Conservation (phyloP, 352 stramenopile genomes). For the Pythium dissimile region DNA sequence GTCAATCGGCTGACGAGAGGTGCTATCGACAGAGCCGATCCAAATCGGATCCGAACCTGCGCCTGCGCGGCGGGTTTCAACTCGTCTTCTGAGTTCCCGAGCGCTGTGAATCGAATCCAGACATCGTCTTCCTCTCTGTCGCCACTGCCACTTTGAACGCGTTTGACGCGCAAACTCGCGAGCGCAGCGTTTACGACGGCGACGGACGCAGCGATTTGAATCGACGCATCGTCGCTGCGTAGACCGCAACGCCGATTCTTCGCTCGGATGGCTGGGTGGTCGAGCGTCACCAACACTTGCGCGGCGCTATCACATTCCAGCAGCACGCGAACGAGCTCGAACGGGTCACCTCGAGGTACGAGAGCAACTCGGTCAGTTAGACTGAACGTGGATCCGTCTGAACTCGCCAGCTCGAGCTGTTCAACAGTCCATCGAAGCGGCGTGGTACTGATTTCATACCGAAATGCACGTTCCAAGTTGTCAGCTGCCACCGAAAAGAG, state of each 20-base stretch:
- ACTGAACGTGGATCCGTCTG: not conserved
- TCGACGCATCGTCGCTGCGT: not conserved
- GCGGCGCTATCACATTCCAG: not conserved
- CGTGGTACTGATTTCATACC: not conserved
- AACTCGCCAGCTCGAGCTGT: not conserved
- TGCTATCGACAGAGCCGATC: not conserved
- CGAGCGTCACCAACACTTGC: not conserved
- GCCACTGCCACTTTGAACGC: too few species aligned
- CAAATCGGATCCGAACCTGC: slow-evolving; percentile 4
- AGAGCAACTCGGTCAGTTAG: slow-evolving; percentile 1
- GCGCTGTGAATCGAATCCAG: not conserved
- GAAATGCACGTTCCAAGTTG: not conserved
- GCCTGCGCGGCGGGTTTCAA: not conserved
- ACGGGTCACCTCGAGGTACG: not conserved
- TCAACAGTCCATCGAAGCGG: not conserved
- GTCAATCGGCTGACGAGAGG: not conserved
- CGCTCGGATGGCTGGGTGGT: slow-evolving; percentile 1
- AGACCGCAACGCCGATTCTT: not conserved
- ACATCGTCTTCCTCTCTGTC: not conserved
- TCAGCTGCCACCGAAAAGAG: not conserved
- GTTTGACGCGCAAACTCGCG: not conserved
- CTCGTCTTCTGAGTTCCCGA: not conserved
- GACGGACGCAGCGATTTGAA: not conserved
- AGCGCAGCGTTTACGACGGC: not conserved
- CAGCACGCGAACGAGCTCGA: not conserved